phyloP scores from a whole-genome alignment of 2,329 filamentous ascomycete species.

The Arachnopeziza araneosa region DNA sequence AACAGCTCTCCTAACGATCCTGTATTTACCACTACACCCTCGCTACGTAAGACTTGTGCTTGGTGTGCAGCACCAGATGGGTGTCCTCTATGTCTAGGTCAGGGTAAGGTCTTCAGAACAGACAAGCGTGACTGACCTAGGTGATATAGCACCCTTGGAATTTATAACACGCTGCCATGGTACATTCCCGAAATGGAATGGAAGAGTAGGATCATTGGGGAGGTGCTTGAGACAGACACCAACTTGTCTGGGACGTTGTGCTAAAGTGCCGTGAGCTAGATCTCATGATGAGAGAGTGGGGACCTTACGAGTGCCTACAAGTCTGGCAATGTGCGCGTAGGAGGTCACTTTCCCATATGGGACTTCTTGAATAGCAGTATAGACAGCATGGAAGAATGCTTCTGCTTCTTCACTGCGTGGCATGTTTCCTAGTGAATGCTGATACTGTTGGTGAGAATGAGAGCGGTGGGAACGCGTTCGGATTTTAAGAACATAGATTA shows the following conservation, averaged over 20 bases:
- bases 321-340: conserved; percentile 74
- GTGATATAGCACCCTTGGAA: conserved; percentile 78
- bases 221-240: conserved; percentile 88
- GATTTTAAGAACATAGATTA: background rate
- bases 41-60: conserved; percentile 30
- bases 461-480: too few relatives aligned
- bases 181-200: conserved; percentile 71
- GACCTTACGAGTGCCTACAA: conserved; percentile 65
- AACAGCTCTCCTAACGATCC: conserved; percentile 30
- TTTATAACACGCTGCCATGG: conserved; percentile 96
- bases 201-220: conserved; percentile 43
- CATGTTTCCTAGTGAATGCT: conserved; percentile 40
- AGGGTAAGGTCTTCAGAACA: background rate
- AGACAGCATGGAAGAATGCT: conserved; percentile 72
- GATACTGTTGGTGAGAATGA: background rate
- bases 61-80: conserved; percentile 32
- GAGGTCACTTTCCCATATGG: conserved; percentile 78
- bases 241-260: conserved; percentile 74
- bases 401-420: conserved; percentile 67
- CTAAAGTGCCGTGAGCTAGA: conserved; percentile 33
- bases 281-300: background rate
- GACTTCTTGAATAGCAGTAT: conserved; percentile 78
- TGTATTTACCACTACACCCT: conserved; percentile 32
- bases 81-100: conserved; percentile 22
- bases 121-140: conserved; percentile 51